phyloP scores from a whole-genome alignment of 768 basidiomycete genomes.

The Hortiboletus flavorubellus region DNA sequence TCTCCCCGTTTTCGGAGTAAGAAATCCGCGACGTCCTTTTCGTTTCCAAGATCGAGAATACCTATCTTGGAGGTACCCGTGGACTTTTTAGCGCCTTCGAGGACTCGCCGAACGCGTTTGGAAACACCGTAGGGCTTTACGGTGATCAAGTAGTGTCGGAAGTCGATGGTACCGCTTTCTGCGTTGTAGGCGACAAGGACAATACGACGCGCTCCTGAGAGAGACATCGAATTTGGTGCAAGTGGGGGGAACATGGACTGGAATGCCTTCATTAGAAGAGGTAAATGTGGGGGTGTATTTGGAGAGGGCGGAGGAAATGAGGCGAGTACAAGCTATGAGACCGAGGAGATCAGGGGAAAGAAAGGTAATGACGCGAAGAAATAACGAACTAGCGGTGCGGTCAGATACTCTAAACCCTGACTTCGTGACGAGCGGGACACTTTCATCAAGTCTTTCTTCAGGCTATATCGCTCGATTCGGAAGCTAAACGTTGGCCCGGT shows the following conservation, averaged over 20 bases:
- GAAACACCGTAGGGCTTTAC: constrained; percentile 95
- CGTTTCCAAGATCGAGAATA: constrained; percentile 78
- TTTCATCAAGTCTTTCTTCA: constrained; percentile 79
- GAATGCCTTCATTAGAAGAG: constrained; percentile 93
- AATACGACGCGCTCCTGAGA: constrained; percentile 89
- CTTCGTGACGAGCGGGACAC: constrained; percentile 65
- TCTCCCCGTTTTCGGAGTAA: constrained; percentile 70
- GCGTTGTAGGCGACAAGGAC: constrained; percentile 91
- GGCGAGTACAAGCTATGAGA: constrained; percentile 73
- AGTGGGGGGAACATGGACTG: constrained; percentile 96
- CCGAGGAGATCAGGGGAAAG: background rate
- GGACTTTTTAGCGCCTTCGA: constrained; percentile 54
- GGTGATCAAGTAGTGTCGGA: constrained; percentile 93
- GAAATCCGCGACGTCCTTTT: constrained; percentile 95
- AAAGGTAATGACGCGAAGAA: background rate
- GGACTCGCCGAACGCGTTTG: constrained; percentile 80
- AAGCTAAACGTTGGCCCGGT: constrained; percentile 93
- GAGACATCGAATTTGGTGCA: constrained; percentile 69
- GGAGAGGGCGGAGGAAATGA: constrained; percentile 78
- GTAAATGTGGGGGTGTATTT: constrained; percentile 75
- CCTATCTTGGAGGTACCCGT: constrained; percentile 28
- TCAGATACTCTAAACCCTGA: constrained; percentile 86
- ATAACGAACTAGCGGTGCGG: constrained; percentile 77
- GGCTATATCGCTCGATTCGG: constrained; percentile 86
- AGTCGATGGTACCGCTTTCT: constrained; percentile 81